A percentile compares a stretch with the other conserved stretches of the same genome.
Conservation (phyloP, 768 basidiomycete genomes). For the Cyclocybe cylindracea region DNA sequence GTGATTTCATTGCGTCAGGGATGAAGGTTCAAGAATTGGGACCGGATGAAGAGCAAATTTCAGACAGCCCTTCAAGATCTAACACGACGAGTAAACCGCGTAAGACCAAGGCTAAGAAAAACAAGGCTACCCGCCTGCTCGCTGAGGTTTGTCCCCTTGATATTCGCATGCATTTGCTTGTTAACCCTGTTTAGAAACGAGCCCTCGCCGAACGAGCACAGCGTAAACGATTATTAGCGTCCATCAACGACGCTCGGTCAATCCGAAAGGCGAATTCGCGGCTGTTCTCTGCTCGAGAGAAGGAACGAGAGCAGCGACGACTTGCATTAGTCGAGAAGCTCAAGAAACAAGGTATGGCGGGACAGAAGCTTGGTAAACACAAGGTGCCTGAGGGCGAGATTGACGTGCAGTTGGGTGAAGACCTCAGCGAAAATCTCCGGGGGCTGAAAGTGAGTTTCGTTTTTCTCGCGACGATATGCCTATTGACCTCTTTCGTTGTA, state of each 20-base stretch:
- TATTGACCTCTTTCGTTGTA: constrained; percentile 26
- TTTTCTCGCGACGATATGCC: neutral
- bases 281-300: constrained; percentile 39
- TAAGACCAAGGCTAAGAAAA: constrained; percentile 55
- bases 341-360: constrained; percentile 62
- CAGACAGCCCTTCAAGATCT: constrained; percentile 7
- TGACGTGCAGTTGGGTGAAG: constrained; percentile 89
- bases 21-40: constrained; percentile 60
- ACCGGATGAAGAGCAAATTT: constrained; percentile 40
- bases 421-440: constrained; percentile 82
- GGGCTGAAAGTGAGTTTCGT: constrained; percentile 67
- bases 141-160: constrained; percentile 53
- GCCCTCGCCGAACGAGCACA: constrained; percentile 58
- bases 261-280: constrained; percentile 46
- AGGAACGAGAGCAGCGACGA: constrained; percentile 42
- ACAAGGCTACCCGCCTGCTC: constrained; percentile 61
- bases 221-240: constrained; percentile 60
- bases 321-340: constrained; percentile 48
- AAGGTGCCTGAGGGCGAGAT: constrained; percentile 66
- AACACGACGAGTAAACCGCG: too few species aligned
- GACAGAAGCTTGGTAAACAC: constrained; percentile 80
- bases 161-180: neutral
- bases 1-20: constrained; percentile 49
- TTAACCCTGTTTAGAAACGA: constrained; percentile 50
- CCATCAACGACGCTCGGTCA: constrained; percentile 55